A percentile compares a stretch with the other conserved stretches of the same genome.
Conservation (phyloP, 2,329 filamentous ascomycete species). For the Paraphaeosphaeria minitans region DNA sequence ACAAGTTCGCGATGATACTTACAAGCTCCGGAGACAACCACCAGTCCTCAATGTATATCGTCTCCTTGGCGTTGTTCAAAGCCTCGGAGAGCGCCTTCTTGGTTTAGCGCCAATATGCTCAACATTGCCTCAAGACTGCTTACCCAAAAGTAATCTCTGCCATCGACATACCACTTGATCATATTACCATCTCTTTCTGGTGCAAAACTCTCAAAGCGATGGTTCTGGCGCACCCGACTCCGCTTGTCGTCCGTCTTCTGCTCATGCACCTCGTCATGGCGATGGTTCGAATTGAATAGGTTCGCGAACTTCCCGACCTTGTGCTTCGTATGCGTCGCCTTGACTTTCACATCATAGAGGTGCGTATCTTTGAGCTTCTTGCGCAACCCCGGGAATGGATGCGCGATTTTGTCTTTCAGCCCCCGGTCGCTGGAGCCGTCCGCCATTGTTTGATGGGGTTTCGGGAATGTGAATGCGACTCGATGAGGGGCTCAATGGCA, state of each 20-base stretch:
- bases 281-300: slow-evolving; percentile 82
- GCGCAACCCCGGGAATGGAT: slow-evolving; percentile 48
- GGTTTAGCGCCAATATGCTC: neutral
- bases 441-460: slow-evolving; percentile 15
- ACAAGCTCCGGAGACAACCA: slow-evolving; percentile 85
- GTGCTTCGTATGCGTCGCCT: slow-evolving; percentile 64
- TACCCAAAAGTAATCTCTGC: slow-evolving; percentile 85
- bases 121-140: slow-evolving; percentile 5
- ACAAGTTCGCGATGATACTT: neutral
- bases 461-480: neutral
- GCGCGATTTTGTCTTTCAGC: slow-evolving; percentile 45
- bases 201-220: slow-evolving; percentile 90
- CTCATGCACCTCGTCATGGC: slow-evolving; percentile 93
- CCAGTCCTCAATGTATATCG: slow-evolving; percentile 97
- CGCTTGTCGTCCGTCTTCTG: slow-evolving; percentile 82
- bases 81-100: slow-evolving; percentile 78
- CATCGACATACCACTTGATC: slow-evolving; percentile 97
- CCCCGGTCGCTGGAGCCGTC: slow-evolving; percentile 22
- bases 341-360: slow-evolving; percentile 57
- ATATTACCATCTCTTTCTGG: slow-evolving; percentile 84
- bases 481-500: neutral
- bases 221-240: slow-evolving; percentile 68
- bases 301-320: slow-evolving; percentile 69
- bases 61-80: slow-evolving; percentile 86
- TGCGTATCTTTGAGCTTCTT: slow-evolving; percentile 54